Evolutionary conservation across 192 early-diverging fungal genomes (phyloP).

Genomic region (Paraglomus brasilianum): DNA sequence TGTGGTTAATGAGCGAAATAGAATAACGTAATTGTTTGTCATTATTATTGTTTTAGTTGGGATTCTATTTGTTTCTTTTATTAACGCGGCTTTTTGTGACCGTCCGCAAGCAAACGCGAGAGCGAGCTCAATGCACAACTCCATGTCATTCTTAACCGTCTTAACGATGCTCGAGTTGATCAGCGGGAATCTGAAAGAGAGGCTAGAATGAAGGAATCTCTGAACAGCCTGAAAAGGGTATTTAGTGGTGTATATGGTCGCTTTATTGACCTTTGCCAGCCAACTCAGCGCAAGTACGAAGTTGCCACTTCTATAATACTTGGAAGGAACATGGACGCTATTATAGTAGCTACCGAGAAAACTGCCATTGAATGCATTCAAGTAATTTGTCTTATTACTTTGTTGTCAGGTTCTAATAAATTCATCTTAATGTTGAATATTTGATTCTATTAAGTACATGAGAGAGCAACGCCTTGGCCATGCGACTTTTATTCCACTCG

Average conservation of each 20-base stretch:
- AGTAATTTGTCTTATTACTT: constrained; percentile 41
- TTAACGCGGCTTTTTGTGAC: too few species aligned
- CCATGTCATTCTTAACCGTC: constrained; percentile 66
- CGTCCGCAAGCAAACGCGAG: constrained; percentile 64
- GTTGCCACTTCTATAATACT: constrained; percentile 81
- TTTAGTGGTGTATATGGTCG: constrained; percentile 91
- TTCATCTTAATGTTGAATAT: not conserved
- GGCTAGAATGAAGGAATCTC: constrained; percentile 68
- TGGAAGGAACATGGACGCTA: constrained; percentile 90
- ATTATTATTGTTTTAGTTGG: constrained; percentile 13
- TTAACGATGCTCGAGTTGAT: constrained; percentile 81
- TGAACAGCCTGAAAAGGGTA: constrained; percentile 78
- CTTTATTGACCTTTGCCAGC: constrained; percentile 85
- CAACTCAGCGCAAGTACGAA: constrained; percentile 91
- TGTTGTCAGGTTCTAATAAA: not conserved
- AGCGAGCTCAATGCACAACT: constrained; percentile 85
- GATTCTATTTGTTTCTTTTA: not conserved
- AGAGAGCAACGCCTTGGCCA: constrained; percentile 88
- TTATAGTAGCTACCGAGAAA: constrained; percentile 90
- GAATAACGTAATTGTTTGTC: constrained; percentile 51
- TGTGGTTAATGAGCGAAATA: constrained; percentile 62
- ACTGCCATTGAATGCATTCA: constrained; percentile 96
- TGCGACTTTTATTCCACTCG: constrained; percentile 93
- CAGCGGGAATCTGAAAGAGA: constrained; percentile 83
- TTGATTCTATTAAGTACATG: constrained; percentile 61